Percentiles rank a stretch among this genome's conserved stretches.
Evolutionary conservation across 2,329 filamentous ascomycete genomes (phyloP).

Genomic region (Aspergillus uvarum): DNA sequence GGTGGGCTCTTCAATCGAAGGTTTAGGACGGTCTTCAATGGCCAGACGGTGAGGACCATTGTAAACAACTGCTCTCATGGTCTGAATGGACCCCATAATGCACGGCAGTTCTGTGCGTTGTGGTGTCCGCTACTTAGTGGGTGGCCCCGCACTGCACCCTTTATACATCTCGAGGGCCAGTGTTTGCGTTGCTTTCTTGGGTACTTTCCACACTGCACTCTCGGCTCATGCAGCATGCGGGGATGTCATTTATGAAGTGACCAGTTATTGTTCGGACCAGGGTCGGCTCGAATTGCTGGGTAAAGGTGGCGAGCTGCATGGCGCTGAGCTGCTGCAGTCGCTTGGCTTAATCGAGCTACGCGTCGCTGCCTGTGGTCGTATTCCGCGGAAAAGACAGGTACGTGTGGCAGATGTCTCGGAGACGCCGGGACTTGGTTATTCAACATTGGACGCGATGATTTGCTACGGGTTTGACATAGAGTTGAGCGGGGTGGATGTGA

Average conservation of each 20-base stretch:
- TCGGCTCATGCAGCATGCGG: neutral
- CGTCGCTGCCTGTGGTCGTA: neutral
- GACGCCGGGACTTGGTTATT: neutral
- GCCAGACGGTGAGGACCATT: conserved; percentile 33
- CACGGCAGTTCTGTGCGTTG: neutral
- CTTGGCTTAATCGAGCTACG: neutral
- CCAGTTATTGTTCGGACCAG: neutral
- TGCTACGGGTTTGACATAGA: too few relatives aligned
- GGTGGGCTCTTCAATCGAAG: conserved; percentile 42
- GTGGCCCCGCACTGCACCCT: neutral
- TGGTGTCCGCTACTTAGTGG: too few relatives aligned
- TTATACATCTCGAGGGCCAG: neutral
- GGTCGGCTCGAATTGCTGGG: neutral
- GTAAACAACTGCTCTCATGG: conserved; percentile 53
- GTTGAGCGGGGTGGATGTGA: too few relatives aligned
- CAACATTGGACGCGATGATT: too few relatives aligned
- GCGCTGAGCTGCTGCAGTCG: neutral
- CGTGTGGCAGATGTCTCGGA: neutral
- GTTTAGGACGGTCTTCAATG: conserved; percentile 46
- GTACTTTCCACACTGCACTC: neutral
- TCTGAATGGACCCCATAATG: neutral
- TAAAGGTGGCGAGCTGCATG: neutral
- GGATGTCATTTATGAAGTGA: neutral
- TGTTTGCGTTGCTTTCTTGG: neutral
- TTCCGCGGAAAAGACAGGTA: neutral